A percentile compares a stretch with the other conserved stretches of the same genome.
Evolutionary conservation across 2,329 filamentous ascomycete genomes (phyloP).

Genomic region (Colletotrichum aenigma): DNA sequence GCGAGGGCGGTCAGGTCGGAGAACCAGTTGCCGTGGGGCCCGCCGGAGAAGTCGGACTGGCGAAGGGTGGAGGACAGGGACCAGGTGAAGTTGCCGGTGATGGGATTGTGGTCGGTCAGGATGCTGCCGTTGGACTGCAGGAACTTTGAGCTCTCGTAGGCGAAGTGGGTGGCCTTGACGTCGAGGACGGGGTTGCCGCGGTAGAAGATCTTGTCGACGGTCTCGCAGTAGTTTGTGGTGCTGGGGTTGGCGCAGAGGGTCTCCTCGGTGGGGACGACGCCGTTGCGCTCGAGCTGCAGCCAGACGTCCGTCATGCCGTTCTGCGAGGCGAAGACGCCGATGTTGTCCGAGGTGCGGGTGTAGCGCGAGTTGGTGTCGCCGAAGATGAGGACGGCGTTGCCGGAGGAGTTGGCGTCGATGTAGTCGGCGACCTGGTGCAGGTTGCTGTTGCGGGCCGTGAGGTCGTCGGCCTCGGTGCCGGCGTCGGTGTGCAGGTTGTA

Average conservation of each 20-base stretch:
- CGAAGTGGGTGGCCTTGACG: conserved; percentile 53
- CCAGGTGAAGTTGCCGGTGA: conserved; percentile 60
- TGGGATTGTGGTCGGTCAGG: conserved; percentile 69
- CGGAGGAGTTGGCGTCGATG: conserved; percentile 58
- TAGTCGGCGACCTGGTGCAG: conserved; percentile 63
- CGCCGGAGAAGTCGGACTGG: conserved; percentile 52
- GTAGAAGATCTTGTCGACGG: conserved; percentile 71
- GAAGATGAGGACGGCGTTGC: conserved; percentile 66
- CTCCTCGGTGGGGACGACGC: conserved; percentile 48
- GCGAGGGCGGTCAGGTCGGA: conserved; percentile 53
- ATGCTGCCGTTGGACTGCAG: conserved; percentile 59
- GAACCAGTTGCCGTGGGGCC: conserved; percentile 57
- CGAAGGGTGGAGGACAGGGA: conserved; percentile 37
- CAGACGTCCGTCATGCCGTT: conserved; percentile 63
- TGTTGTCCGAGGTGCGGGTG: conserved; percentile 58
- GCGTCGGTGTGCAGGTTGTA: conserved; percentile 74
- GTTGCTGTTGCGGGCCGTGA: conserved; percentile 61
- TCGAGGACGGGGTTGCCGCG: conserved; percentile 51
- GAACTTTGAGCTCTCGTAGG: conserved; percentile 62
- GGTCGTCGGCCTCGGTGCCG: conserved; percentile 57
- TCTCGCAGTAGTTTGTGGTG: conserved; percentile 60
- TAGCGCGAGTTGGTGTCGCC: conserved; percentile 72
- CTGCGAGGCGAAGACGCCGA: conserved; percentile 52
- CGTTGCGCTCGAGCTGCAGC: conserved; percentile 57
- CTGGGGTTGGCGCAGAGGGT: conserved; percentile 63